Evolutionary conservation across 2,329 filamentous ascomycete species (phyloP), one percentile per base, ranked within the genome.

Genomic region (Trichoderma sp.): DNA sequence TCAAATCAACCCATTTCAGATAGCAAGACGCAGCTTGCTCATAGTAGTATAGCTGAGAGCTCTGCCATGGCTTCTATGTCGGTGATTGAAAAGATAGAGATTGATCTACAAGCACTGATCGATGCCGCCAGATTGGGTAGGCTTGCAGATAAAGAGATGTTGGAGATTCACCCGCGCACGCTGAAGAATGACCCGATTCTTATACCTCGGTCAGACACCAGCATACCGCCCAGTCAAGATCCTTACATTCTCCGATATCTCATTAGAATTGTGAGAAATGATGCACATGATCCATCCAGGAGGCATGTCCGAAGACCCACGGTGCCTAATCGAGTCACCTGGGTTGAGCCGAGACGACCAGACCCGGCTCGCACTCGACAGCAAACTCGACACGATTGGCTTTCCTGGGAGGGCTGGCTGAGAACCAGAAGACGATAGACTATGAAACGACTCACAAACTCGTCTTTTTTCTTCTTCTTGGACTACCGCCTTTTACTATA

Each of bases 131-230:
- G 75, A 65, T 56, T 73, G 6, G 76, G 75, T 7, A 72, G 72
- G 16, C 70, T 74, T 16, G 70, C 72, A 2, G 70, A 73, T 0
- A 76, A 75, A n/a, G 75, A 76, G 2, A 75, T 74, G 3, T 70
- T 83, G 13, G 81, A 83, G 70, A 75, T 83, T 24, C 81, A 83
- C 57, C 80, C 81, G 0, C 74, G 76, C n/a, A 83, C 81, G 10
- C 72, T 76, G 5, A 78, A 77, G 64, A 78, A 82, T 27, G 81
- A 83, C 35, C 79, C 80, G 0, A 76, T 82, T 19, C 53, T 83
- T 19, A 73, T 74, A 40, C 74, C 73, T 0, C 74, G 74, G 27
- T 76, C 71, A 47, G 74, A 76, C 21, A 67, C 72, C 0, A 74
- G 73, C 13, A 65, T 79, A 35, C 81, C 81, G 8, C 81, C 81